Evolutionary conservation across 192 early-diverging fungal species (phyloP).

Genomic region (Coemansia reversa): DNA sequence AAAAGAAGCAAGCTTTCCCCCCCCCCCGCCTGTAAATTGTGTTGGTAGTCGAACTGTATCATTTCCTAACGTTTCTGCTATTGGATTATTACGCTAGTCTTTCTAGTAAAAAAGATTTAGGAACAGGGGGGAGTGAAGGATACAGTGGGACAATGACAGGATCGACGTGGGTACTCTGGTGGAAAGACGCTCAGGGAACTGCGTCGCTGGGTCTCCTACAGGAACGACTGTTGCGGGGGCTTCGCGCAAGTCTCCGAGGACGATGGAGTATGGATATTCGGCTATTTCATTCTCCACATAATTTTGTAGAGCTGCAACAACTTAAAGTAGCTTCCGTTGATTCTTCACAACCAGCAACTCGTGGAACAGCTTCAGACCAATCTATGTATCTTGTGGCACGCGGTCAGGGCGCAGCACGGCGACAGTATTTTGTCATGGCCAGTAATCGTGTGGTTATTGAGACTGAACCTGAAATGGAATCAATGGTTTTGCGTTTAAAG

Average conservation of each 20-base stretch:
- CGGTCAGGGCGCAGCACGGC: slow-evolving; percentile 33
- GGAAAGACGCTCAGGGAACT: slow-evolving; percentile 54
- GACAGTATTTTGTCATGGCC: slow-evolving; percentile 51
- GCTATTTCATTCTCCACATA: slow-evolving; percentile 46
- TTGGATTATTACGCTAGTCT: background rate
- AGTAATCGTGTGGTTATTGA: slow-evolving; percentile 54
- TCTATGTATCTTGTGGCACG: slow-evolving; percentile 49
- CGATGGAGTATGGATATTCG: slow-evolving; percentile 53
- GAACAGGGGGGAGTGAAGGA: too few species aligned
- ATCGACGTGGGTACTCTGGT: slow-evolving; percentile 53
- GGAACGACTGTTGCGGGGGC: slow-evolving; percentile 45
- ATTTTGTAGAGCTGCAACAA: slow-evolving; percentile 37
- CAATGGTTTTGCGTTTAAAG: slow-evolving; percentile 41
- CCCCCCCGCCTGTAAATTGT: background rate
- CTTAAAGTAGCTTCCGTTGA: slow-evolving; percentile 22
- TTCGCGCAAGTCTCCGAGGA: slow-evolving; percentile 43
- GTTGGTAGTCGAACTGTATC: background rate
- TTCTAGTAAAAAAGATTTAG: too few species aligned
- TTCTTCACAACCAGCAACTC: slow-evolving; percentile 1
- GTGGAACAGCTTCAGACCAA: slow-evolving; percentile 46
- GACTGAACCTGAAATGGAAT: slow-evolving; percentile 52
- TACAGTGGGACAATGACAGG: slow-evolving; percentile 17
- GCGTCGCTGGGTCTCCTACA: slow-evolving; percentile 47
- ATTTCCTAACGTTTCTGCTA: background rate
- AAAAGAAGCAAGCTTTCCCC: background rate